Base-by-base conservation (phyloP, 306 rosid species). In the Quercus dentata region DNA sequence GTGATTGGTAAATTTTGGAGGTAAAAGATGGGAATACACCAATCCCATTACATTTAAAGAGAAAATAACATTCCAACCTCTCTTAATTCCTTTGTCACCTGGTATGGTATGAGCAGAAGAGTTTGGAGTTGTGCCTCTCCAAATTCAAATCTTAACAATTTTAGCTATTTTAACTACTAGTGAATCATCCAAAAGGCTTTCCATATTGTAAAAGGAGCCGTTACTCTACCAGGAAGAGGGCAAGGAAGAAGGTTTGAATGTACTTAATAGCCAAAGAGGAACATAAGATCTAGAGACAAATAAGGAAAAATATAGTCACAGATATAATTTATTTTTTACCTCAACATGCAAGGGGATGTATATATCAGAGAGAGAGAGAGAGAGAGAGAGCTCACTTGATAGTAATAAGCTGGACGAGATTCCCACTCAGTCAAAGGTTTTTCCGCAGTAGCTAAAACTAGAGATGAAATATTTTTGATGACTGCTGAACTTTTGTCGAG, bases 371-470 rank as follows among this genome's bases (percentile, higher is more conserved):
- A 35, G 41, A 6, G 44, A 38, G 41, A 33, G 44, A 38, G 44
- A 41, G 44, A 35, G 46, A 41, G 46, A 41, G 46, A 7, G 51
- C 87, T 86, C 64, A 86, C 99, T 87, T 95, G 94, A 83, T 90
- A 92, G 85, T 92, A 95, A 82, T 91, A 86, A 68, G 99, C 96
- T 11, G 98, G 92, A 82, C 83, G 86, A 74, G 81, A 86, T 79
- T 95, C 97, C 97, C 97, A 92, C 78, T 95, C 96, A 19, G 96
- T 85, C 81, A 95, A 79, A 80, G 90, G 88, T 79, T 82, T 91
- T 75, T 89, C 89, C 27, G 86, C 81, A 74, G 89, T 81, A 58
- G 81, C 92, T 15, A 74, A 62, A 74, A 33, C 68, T 71, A 86
- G 74, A 76, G 94, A 84, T 62, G 90, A 84, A 80, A 87, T 28